Conservation (phyloP, 306 rosid species). For the Begonia fuchsioides region DNA sequence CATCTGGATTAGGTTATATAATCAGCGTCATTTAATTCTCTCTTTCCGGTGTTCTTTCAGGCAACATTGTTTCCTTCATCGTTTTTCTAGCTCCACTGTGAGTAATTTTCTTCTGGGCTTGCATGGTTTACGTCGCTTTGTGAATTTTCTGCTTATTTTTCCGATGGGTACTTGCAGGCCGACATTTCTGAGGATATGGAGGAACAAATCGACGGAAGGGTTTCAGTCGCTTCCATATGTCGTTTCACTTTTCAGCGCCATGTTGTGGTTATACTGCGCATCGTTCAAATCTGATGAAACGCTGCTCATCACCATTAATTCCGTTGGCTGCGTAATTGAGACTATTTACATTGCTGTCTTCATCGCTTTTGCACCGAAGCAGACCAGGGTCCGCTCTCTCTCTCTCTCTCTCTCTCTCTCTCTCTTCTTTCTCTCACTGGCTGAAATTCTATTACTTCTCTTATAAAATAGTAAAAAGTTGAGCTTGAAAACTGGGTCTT, state of each 20-base stretch:
- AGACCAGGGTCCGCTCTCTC: slow-evolving; percentile 33
- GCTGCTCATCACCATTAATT: slow-evolving; percentile 66
- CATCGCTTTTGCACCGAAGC: slow-evolving; percentile 52
- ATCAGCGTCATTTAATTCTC: no score
- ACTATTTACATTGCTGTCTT: slow-evolving; percentile 59
- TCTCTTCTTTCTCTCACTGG: no score
- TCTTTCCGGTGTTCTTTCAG: slow-evolving; percentile 12
- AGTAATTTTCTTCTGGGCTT: slow-evolving; percentile 13
- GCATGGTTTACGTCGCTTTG: background rate
- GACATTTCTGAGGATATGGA: slow-evolving; percentile 49
- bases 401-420: background rate
- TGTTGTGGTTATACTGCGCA: slow-evolving; percentile 87
- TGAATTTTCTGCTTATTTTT: background rate
- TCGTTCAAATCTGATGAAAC: slow-evolving; percentile 45
- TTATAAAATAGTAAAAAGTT: background rate
- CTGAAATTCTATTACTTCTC: background rate
- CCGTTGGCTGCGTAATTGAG: slow-evolving; percentile 62
- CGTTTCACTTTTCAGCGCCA: slow-evolving; percentile 76
- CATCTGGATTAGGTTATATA: no score
- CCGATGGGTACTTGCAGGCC: slow-evolving; percentile 24
- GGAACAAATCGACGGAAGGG: slow-evolving; percentile 88
- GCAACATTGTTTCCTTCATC: slow-evolving; percentile 55
- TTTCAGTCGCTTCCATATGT: slow-evolving; percentile 82
- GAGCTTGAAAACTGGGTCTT: no score
- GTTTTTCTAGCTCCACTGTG: slow-evolving; percentile 86